Base-by-base conservation (phyloP, 73 alveolate species). In the Effrenium voratum region DNA sequence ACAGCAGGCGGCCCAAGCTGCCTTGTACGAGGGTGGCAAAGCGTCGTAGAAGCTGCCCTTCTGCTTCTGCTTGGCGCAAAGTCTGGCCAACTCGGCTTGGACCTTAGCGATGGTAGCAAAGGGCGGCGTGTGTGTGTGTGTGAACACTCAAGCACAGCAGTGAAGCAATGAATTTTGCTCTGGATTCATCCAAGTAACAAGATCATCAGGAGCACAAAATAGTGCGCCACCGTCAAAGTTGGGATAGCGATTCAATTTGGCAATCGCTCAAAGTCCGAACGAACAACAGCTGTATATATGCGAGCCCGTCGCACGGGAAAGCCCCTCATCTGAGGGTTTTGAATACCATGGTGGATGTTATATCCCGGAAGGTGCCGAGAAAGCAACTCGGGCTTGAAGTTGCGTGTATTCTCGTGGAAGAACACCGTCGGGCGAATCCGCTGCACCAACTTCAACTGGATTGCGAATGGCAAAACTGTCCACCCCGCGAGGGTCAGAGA, bases 381-480 rank as follows among this genome's bases (percentile, higher is more conserved):
- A 30, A 81, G n/a, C 19, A 81, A 47, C 4, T 24, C 4, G 24
- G 92, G 92, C 40, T 49, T 32, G 75, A 81, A 81, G 15, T 26
- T 24, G 6, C 92, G 26, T 0, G 92, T 81, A 38, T 75, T 47
- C 75, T 81, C 92, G 75, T 81, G 92, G 28, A 81, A 47, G 38
- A 28, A 81, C 50, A 81, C 92, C 10, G n/a, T 8, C 2, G 92
- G 92, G 1, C 66, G 38, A 34, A 49, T 72, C 82, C 82, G 26
- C 92, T 47, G 26, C 49, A 81, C 92, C 34, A 45, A 2, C 50
- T 47, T 45, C 12, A 81, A 75, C 36, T 81, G 49, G 40, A 81
- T 50, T 5, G 50, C 24, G 66, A 81, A 81, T 3, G 92, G 92
- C 16, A 81, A 3, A 5, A 47, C 92, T 8, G 92, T 45, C 8